Evolutionary conservation across 768 basidiomycete species (phyloP).

Genomic region (Pilatotrama ljubarskyi): DNA sequence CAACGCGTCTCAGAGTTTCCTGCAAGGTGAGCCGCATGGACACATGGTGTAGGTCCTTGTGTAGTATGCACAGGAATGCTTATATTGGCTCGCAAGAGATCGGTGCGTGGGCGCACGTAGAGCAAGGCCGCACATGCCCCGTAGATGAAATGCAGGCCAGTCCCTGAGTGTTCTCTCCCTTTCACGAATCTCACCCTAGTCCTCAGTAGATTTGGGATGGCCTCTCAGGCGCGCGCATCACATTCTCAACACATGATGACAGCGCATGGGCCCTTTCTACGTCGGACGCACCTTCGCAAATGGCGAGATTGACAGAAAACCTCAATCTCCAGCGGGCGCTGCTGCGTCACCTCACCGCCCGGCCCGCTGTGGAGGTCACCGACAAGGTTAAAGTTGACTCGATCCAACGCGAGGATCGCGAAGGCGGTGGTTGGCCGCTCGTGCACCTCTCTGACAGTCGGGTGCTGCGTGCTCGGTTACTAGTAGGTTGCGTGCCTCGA

Average conservation of each 20-base stretch:
- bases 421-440: conserved; percentile 74
- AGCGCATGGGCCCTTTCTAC: conserved; percentile 44
- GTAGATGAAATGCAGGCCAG: conserved; percentile 85
- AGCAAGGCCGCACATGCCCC: conserved; percentile 62
- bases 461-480: conserved; percentile 66
- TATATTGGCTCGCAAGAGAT: conserved; percentile 50
- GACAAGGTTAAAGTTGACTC: conserved; percentile 75
- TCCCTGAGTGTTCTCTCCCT: neutral
- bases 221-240: conserved; percentile 74
- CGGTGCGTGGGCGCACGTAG: conserved; percentile 83
- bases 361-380: conserved; percentile 58
- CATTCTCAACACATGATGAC: conserved; percentile 45
- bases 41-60: conserved; percentile 3
- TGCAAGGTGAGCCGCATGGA: conserved; percentile 49
- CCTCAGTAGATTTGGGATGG: conserved; percentile 87
- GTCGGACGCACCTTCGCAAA: conserved; percentile 38
- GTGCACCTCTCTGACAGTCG: conserved; percentile 71
- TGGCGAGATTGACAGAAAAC: conserved; percentile 91
- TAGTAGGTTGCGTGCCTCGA: conserved; percentile 47
- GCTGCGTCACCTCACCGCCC: conserved; percentile 56
- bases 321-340: conserved; percentile 89
- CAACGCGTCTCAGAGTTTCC: conserved; percentile 64
- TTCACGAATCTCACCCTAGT: neutral
- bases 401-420: conserved; percentile 53
- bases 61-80: neutral